These are phyloP conservation scores for Cyberlindnera amylophila DNA, from an alignment of 805 yeast species.

Conservation along the genomic window DNA sequence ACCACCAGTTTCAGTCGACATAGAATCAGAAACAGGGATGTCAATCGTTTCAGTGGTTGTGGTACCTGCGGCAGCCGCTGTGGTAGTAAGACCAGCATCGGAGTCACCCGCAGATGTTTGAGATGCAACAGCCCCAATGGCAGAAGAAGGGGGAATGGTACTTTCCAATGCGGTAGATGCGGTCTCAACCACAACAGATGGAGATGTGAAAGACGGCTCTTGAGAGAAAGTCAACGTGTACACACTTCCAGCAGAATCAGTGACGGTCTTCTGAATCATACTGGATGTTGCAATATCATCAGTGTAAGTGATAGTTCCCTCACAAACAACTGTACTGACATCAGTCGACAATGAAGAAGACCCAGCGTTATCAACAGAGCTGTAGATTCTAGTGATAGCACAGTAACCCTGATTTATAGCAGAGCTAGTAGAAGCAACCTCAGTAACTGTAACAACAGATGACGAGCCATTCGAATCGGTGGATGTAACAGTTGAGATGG, in stretches of 20 bases:
- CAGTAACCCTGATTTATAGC: conserved; percentile 15
- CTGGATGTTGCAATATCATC: conserved; percentile 7
- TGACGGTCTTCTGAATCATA: conserved; percentile 9
- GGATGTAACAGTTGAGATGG: conserved; percentile 4
- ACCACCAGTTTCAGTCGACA: not conserved
- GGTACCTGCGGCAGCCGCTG: not conserved
- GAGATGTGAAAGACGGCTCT: not conserved
- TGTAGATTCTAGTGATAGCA: conserved; percentile 12
- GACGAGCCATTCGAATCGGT: conserved; percentile 12
- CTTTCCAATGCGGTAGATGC: not conserved
- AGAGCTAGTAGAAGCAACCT: conserved; percentile 14
- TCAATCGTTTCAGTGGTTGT: not conserved
- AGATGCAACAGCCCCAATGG: not conserved
- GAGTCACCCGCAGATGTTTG: not conserved
- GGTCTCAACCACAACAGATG: not conserved
- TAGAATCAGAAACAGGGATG: not conserved
- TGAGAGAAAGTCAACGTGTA: conserved; percentile 8
- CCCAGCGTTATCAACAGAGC: conserved; percentile 9
- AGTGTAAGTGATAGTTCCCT: conserved; percentile 1
- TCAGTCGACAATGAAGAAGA: conserved; percentile 5
- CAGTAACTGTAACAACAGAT: conserved; percentile 7
- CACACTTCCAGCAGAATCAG: conserved; percentile 9
- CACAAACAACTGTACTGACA: conserved; percentile 13
- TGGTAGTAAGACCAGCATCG: not conserved
- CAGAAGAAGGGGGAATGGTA: not conserved